A percentile compares a stretch with the other conserved stretches of the same genome.
phyloP scores from a whole-genome alignment of 2,329 filamentous ascomycete species.

The Metarhizium robertsii region DNA sequence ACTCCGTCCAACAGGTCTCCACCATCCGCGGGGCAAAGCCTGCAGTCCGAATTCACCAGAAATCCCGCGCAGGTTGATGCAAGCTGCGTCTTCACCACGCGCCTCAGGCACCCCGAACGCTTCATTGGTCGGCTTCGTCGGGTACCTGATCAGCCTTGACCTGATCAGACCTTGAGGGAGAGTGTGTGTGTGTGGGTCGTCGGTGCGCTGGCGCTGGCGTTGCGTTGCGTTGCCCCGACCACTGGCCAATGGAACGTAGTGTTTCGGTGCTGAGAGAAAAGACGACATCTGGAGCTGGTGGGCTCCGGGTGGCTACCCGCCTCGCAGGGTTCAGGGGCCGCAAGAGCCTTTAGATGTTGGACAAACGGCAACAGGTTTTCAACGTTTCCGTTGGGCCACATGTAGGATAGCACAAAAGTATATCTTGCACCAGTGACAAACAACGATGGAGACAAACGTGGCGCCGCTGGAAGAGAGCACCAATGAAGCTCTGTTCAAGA shows the following conservation, averaged over 20 bases:
- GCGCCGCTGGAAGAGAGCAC: not conserved
- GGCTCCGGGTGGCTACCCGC: not conserved
- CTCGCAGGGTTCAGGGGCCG: not conserved
- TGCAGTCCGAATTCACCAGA: too few species aligned
- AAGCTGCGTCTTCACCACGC: not conserved
- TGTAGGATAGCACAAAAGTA: not conserved
- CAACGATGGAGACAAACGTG: constrained; percentile 2
- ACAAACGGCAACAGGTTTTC: not conserved
- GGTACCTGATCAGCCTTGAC: constrained; percentile 14
- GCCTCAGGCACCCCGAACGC: constrained; percentile 14
- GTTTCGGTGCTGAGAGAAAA: too few species aligned
- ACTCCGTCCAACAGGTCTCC: too few species aligned
- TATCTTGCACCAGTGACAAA: not conserved
- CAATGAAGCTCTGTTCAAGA: not conserved
- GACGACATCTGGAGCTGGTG: not conserved
- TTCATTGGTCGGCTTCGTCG: constrained; percentile 22
- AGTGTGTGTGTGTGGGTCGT: not conserved
- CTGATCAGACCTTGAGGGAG: not conserved
- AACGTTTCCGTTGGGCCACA: too few species aligned
- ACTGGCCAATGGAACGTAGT: not conserved
- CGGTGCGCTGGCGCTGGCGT: not conserved
- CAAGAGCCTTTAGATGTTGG: not conserved
- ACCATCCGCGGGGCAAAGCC: too few species aligned
- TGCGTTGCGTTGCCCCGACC: not conserved
- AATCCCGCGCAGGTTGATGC: too few species aligned